Evolutionary conservation across 257 asterid genomes (phyloP), one percentile per base, ranked within the genome.

Genomic region (Catharanthus roseus): DNA sequence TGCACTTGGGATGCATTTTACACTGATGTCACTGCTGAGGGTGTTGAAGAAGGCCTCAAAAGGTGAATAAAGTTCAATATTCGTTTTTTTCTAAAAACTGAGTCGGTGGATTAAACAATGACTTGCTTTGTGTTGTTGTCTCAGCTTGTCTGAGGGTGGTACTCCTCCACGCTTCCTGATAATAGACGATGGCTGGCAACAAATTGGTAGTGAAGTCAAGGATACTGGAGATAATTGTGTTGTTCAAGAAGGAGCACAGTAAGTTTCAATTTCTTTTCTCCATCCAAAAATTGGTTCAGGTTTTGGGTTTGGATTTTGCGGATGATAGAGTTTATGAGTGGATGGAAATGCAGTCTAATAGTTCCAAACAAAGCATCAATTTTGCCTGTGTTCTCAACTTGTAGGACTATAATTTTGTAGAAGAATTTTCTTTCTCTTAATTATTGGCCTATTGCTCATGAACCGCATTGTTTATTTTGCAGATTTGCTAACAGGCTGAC

Each of bases 1-100:
- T 93, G 99, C 81, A 93, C 99, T 29, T 93, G 99, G 99, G 99
- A 93, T 86, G 99, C 99, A 74, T 93, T 93, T 78, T 93, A 93
- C 85, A 93, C 98, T 34, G 96, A 89, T 72, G 98, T 93, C 79
- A 93, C 99, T 34, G 97, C 97, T 28, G 99, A 93, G 81, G 97
- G 97, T 11, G 97, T 93, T 28, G 96, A 89, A 70, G 87, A 91
- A 80, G 98, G 97, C 71, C 90, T 93, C 26, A 87, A 73, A 69
- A 93, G 97, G 98, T 87, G 72, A 76, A 67, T 74, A 34, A 66
- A 70, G 10, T 12, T 58, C 13, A 12, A n/a, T 58, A 12, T 26
- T 55, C 70, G 21, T 16, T 63, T 69, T 50, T 56, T 10, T 24
- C 75, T 29, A 1, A 50, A 57, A 64, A 31, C 42, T 26, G 47